Percentiles rank a stretch among this genome's conserved stretches.
Conservation (phyloP, 179 eudicot genomes). For the Beta lomatogona region DNA sequence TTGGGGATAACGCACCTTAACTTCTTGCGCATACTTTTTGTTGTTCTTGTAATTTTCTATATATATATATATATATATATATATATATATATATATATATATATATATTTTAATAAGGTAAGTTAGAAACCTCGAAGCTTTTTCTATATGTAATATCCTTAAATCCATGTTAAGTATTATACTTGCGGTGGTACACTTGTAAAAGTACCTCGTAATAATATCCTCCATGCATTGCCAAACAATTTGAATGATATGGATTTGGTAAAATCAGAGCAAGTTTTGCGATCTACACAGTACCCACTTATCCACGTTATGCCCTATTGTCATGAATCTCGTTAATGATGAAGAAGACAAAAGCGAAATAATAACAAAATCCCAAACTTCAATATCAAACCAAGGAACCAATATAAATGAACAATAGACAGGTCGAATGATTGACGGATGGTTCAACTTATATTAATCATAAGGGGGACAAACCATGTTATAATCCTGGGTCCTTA, state of each 20-base stretch:
- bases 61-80: too few species aligned
- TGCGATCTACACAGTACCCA: conserved; percentile 11
- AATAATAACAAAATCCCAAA: neutral
- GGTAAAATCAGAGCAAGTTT: neutral
- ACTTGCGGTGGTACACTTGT: too few species aligned
- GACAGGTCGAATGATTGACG: conserved; percentile 25
- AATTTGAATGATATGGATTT: neutral
- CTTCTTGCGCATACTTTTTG: too few species aligned
- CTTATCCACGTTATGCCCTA: conserved; percentile 9
- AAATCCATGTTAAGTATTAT: too few species aligned
- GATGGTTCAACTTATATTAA: neutral
- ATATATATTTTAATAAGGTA: too few species aligned
- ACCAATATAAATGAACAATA: neutral
- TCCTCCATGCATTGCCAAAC: neutral
- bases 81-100: too few species aligned
- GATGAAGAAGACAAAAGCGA: conserved; percentile 15
- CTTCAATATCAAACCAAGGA: neutral
- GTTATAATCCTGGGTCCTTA: conserved; percentile 24
- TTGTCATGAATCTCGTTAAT: neutral
- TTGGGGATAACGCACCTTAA: too few species aligned
- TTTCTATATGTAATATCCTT: too few species aligned
- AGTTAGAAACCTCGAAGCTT: too few species aligned
- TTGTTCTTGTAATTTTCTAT: too few species aligned
- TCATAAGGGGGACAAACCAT: conserved; percentile 19
- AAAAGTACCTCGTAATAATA: too few species aligned